Base-by-base conservation (phyloP, 164 flowering plant genomes). In the Berberis vulgaris region DNA sequence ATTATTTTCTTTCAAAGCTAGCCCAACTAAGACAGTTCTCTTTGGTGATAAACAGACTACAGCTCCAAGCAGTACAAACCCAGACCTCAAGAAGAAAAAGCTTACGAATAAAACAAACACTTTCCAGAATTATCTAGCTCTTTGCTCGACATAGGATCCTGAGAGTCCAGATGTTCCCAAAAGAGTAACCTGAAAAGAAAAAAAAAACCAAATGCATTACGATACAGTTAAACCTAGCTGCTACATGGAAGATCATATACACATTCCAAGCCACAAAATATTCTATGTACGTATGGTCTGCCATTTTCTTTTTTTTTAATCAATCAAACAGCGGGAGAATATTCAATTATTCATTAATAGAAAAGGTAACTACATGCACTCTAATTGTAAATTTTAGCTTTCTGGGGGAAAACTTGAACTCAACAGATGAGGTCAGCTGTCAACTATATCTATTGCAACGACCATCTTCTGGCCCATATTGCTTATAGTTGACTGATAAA, bases 91-190 rank as follows among this genome's bases (percentile, higher is more conserved):
- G 45, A 8, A 12, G 41, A 64, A 12, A 47, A 70, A 60, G 65
- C 67, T 73, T 66, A 55, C 38, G 63, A 26, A 10, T 7, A 67
- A 46, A 59, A 12, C 5, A n/a, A 41, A 63, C 39, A 52, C 54
- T 12, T 60, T 59, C 63, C 44, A 43, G 58, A 59, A 46, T 45
- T 61, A 67, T 46, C 60, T 49, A 8, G 82, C 83, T 75, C 91
- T 80, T 49, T 84, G 83, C 77, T 77, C 80, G 7, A 77, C 63
- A 45, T 77, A 77, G 2, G 80, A 77, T 7, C 80, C 80, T 64
- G 78, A 69, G 38, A 77, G 76, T 38, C 80, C 78, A 9, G 78
- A 77, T 5, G 80, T 77, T 41, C 80, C 80, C 42, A 77, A 70
- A 59, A 77, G 76, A 43, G 75, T 63, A 49, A 77, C 67, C 80